phyloP scores from a whole-genome alignment of 345 rosid species.

The Salix brachista region DNA sequence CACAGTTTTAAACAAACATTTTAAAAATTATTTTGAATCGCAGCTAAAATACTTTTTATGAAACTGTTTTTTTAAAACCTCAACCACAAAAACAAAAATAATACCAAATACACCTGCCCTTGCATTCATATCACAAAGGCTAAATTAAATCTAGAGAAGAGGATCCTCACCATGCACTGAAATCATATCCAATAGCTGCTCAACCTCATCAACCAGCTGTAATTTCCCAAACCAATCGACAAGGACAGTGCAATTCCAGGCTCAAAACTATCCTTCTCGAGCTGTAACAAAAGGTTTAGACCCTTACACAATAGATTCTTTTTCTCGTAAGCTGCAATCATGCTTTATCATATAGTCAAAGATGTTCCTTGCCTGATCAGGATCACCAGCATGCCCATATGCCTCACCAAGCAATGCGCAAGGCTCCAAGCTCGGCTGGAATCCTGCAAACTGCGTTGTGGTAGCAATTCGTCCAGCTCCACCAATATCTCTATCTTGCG shows the following conservation, averaged over 20 bases:
- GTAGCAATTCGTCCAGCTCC: slow-evolving; percentile 44
- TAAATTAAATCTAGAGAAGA: slow-evolving; percentile 56
- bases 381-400: slow-evolving; percentile 38
- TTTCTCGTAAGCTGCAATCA: slow-evolving; percentile 56
- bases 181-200: slow-evolving; percentile 64
- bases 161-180: slow-evolving; percentile 77
- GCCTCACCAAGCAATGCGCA: slow-evolving; percentile 63
- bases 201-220: slow-evolving; percentile 75
- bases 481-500: slow-evolving; percentile 39
- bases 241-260: slow-evolving; percentile 67
- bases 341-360: slow-evolving; percentile 57
- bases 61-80: too few species aligned
- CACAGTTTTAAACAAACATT: too few species aligned
- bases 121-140: slow-evolving; percentile 80
- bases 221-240: slow-evolving; percentile 72
- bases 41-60: too few species aligned
- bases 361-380: slow-evolving; percentile 52
- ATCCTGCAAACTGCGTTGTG: slow-evolving; percentile 47
- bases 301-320: slow-evolving; percentile 70
- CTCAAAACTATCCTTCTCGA: slow-evolving; percentile 73
- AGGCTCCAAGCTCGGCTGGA: slow-evolving; percentile 44
- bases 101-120: slow-evolving; percentile 11
- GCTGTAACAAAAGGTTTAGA: slow-evolving; percentile 55
- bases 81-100: too few species aligned
- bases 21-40: too few species aligned